Percentiles rank a stretch among this genome's conserved stretches.
Conservation (phyloP, 345 rosid species). For the Hypericum androsaemum region DNA sequence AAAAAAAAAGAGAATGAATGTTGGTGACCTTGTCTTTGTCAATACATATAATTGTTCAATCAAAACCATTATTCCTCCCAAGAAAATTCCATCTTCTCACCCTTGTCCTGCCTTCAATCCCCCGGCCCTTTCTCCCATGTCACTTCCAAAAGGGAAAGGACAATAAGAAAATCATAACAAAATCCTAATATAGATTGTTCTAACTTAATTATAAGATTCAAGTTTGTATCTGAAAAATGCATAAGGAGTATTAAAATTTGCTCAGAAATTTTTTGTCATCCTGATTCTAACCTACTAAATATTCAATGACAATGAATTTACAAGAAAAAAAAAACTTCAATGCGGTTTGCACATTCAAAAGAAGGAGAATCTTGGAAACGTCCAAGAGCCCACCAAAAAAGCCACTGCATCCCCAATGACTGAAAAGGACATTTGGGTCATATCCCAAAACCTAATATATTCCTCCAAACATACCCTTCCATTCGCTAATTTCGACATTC, state of each 20-base stretch:
- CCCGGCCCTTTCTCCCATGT: conserved; percentile 10
- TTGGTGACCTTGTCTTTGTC: conserved; percentile 39
- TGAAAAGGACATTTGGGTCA: conserved; percentile 7
- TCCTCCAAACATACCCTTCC: conserved; percentile 79
- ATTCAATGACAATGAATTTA: no score
- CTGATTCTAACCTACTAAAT: no score
- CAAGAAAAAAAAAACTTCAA: no score
- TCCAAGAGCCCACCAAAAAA: conserved; percentile 17
- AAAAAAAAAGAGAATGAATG: conserved; percentile 22
- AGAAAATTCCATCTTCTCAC: conserved; percentile 33
- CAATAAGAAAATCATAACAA: no score
- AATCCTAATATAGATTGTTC: no score
- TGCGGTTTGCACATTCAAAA: no score
- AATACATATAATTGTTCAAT: conserved; percentile 28
- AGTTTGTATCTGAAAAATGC: no score
- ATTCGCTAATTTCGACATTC: conserved; percentile 53
- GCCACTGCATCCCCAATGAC: conserved; percentile 5
- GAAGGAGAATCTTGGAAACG: no score
- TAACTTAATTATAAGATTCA: no score
- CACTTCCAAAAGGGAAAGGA: conserved; percentile 18
- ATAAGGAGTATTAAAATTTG: no score
- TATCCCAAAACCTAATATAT: conserved; percentile 27
- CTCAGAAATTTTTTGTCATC: no score
- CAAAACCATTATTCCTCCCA: conserved; percentile 26
- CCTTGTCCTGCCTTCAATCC: conserved; percentile 25